Percentiles rank a stretch among this genome's conserved stretches.
Conservation (phyloP, 148 eudicot genomes). For the Drosera capensis region DNA sequence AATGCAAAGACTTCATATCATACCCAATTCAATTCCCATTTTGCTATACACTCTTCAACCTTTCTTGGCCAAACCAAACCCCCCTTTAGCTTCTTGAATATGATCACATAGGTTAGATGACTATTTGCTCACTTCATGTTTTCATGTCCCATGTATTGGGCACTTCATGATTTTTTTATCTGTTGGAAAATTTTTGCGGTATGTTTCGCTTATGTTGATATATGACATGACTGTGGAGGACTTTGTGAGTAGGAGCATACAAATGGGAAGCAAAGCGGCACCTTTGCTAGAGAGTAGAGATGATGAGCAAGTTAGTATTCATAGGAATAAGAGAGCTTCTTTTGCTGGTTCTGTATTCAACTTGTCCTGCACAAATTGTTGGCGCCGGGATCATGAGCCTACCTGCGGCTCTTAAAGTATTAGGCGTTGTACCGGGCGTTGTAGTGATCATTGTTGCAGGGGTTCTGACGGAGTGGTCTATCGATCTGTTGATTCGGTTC, state of each 20-base stretch:
- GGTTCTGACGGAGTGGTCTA: slow-evolving; percentile 54
- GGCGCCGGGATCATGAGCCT: slow-evolving; percentile 96
- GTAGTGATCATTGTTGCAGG: slow-evolving; percentile 48
- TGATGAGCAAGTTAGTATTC: slow-evolving; percentile 22
- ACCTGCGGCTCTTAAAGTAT: slow-evolving; percentile 75
- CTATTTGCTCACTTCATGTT: too few species aligned
- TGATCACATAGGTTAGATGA: too few species aligned
- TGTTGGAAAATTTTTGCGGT: too few species aligned
- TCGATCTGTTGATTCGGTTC: slow-evolving; percentile 66
- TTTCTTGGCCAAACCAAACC: too few species aligned
- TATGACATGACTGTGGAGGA: too few species aligned
- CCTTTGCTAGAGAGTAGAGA: slow-evolving; percentile 46
- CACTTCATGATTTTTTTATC: too few species aligned
- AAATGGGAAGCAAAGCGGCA: slow-evolving; percentile 13
- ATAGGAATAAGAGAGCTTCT: slow-evolving; percentile 48
- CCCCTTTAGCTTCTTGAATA: too few species aligned
- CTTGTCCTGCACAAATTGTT: slow-evolving; percentile 68
- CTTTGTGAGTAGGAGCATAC: neutral
- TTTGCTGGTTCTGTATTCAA: slow-evolving; percentile 75
- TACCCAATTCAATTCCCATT: too few species aligned
- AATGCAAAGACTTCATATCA: too few species aligned
- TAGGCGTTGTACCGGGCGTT: slow-evolving; percentile 70
- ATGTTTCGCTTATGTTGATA: too few species aligned
- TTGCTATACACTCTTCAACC: too few species aligned
- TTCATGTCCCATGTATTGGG: too few species aligned